Base-by-base conservation (phyloP, 1,284 basidiomycete species). In the Sporisorium iseilematis-ciliati region DNA sequence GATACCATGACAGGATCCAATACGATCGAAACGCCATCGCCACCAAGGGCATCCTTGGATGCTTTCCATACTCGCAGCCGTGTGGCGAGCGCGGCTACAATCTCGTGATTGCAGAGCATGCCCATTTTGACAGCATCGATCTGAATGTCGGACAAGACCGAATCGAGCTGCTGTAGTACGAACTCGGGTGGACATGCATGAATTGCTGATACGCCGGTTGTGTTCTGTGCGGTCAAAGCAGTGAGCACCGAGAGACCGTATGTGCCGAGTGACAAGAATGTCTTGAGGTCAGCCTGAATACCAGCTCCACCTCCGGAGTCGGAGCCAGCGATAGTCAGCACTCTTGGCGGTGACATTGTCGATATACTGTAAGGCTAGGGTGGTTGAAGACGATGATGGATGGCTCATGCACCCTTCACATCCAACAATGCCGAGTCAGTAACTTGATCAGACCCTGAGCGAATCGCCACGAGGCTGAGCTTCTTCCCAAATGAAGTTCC, bases 151-250 rank as follows among this genome's bases (percentile, higher is more conserved):
- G 88, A 87, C n/a, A 93, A 84, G 4, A 97, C 89, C 0, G 91
- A 90, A 21, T 85, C 84, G 45, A 97, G 88, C 91, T 97, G 87
- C 18, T 78, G 45, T 5, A 57, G 40, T 16, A 86, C 79, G 62
- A 85, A 82, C 14, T 71, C 74, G 59, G 85, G 56, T 14, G 78
- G 78, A 40, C 82, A 75, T 4, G 78, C 73, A 56, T 85, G 82
- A n/a, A 87, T 78, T 23, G 92, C 82, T 90, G 88, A 59, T 0
- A 97, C 94, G 5, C 94, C 94, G 0, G 86, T 88, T 0, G 95
- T 97, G 84, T 97, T 97, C 84, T 98, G 95, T 0, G 95, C 93
- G 0, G 93, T 95, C 50, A 97, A 85, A 0, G 94, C 94, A 0
- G 95, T 97, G 58, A 96, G 87, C 4, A 91, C 93, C 63, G 91